Evolutionary conservation across 2,329 filamentous ascomycete species (phyloP), one percentile per base, ranked within the genome.

Genomic region (Aotearoamyces nothofagi): DNA sequence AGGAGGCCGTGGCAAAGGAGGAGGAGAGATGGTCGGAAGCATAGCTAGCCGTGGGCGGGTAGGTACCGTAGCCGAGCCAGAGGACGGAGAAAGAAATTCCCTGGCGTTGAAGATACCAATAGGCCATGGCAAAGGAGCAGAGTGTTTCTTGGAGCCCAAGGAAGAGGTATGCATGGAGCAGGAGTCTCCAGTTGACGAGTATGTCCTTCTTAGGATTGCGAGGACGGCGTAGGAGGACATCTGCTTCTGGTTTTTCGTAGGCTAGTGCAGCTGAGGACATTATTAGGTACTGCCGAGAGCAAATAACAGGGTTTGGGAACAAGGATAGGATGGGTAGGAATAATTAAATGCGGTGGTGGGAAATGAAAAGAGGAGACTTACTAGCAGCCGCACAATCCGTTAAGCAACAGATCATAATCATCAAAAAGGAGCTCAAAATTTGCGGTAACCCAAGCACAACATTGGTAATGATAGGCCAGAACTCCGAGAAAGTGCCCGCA

Each of bases 211-310:
- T 73, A 4, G 70, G 61, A 37, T 77, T 67, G 24, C 79, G 66
- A 0, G 78, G 78, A 27, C 64, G 67, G 4, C 77, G 71, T 15
- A 69, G 56, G 8, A 87, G 63, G 0, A 86, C 68, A 39, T 84
- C 78, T 1, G 75, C 72, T 47, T 86, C 79, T 1, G 78, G 77
- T 29, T 73, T 66, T 44, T 86, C 80, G 45, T 80, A 83, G 0
- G 78, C 78, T 9, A 86, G 61, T 4, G 73, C 68, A 0, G 76
- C n/a, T n/a, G n/a, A n/a, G n/a, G n/a, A n/a, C n/a, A n/a, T n/a
- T n/a, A n/a, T n/a, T n/a, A n/a, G n/a, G n/a, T n/a, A n/a, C n/a
- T n/a, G n/a, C n/a, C n/a, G n/a, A n/a, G n/a, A n/a, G n/a, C n/a
- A n/a, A n/a, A n/a, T n/a, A n/a, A n/a, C n/a, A n/a, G n/a, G n/a